Evolutionary conservation across 163 green algal genomes (phyloP).

Genomic region (Coccomyxa subellipsoidea): DNA sequence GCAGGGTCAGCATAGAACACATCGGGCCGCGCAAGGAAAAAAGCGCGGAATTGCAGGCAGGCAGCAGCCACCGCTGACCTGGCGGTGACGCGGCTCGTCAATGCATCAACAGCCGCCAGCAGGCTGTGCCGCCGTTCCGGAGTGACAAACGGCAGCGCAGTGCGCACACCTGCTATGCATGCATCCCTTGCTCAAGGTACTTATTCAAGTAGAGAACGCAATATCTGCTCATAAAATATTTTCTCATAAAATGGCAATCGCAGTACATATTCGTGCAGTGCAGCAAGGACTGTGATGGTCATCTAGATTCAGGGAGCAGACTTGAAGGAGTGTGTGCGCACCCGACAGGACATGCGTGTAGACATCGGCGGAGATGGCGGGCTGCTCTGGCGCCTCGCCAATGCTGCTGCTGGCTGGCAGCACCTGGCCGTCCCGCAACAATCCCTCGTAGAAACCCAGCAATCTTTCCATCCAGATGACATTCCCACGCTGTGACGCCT

Average conservation of each 20-base stretch:
- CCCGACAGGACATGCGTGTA: slow-evolving; percentile 1
- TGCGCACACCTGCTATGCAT: slow-evolving; percentile 14
- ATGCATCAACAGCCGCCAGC: slow-evolving; percentile 24
- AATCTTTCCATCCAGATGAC: slow-evolving; percentile 14
- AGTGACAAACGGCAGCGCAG: slow-evolving; percentile 14
- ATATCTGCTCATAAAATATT: no score
- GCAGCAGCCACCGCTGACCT: slow-evolving; percentile 23
- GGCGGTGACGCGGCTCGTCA: slow-evolving; percentile 9
- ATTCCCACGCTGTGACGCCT: not conserved
- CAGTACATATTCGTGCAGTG: no score
- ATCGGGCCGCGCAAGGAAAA: slow-evolving; percentile 4
- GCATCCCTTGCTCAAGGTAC: not conserved
- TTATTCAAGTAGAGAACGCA: no score
- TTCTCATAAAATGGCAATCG: not conserved
- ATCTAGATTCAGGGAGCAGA: no score
- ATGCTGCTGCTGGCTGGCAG: slow-evolving; percentile 18
- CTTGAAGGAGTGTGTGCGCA: no score
- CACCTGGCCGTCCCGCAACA: slow-evolving; percentile 19
- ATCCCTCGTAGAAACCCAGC: slow-evolving; percentile 23
- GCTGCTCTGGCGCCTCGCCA: not conserved
- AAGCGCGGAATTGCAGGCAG: slow-evolving; percentile 23
- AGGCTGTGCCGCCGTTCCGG: slow-evolving; percentile 10
- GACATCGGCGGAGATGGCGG: slow-evolving; percentile 2
- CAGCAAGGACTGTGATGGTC: no score
- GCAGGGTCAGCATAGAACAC: not conserved